Evolutionary conservation across 1,139 yeast genomes (phyloP).

Genomic region (Nakaseomyces delphensis): DNA sequence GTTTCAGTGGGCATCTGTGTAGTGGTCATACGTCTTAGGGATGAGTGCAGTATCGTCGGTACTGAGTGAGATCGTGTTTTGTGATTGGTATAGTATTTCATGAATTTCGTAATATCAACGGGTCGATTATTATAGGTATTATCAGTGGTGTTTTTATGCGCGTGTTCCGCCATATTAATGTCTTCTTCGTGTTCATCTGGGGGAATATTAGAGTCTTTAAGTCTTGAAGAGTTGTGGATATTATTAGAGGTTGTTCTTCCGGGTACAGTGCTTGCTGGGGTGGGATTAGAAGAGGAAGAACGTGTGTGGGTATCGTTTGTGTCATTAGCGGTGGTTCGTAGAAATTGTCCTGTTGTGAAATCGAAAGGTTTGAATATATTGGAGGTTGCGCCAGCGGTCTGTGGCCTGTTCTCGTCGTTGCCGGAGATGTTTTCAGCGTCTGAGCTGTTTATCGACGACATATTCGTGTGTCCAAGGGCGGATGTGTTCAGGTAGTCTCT

Average conservation of each 20-base stretch:
- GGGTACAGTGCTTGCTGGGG: too few relatives aligned
- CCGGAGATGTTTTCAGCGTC: neutral
- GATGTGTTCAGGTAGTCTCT: conserved; percentile 13
- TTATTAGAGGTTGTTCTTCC: neutral
- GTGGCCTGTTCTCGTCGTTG: conserved; percentile 1
- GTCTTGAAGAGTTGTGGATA: neutral
- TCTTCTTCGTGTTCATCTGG: conserved; percentile 4
- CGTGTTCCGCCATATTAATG: neutral
- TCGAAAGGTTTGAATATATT: conserved; percentile 28
- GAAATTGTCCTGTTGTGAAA: conserved; percentile 27
- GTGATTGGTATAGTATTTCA: conserved; percentile 2
- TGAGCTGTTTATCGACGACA: neutral
- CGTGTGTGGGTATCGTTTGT: conserved; percentile 4
- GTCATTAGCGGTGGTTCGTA: conserved; percentile 9
- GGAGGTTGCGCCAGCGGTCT: conserved; percentile 6
- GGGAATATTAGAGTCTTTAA: conserved; percentile 6
- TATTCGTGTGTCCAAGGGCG: neutral
- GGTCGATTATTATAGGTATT: neutral
- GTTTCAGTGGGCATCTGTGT: conserved; percentile 1
- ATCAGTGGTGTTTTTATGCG: neutral
- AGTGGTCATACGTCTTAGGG: conserved; percentile 22
- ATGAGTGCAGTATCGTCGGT: conserved; percentile 30
- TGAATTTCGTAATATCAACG: neutral
- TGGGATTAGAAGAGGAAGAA: too few relatives aligned
- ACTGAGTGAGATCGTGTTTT: conserved; percentile 28